Percentiles rank a stretch among this genome's conserved stretches.
Conservation (phyloP, 2,329 filamentous ascomycete genomes). For the Lasiodiplodia theobromae region DNA sequence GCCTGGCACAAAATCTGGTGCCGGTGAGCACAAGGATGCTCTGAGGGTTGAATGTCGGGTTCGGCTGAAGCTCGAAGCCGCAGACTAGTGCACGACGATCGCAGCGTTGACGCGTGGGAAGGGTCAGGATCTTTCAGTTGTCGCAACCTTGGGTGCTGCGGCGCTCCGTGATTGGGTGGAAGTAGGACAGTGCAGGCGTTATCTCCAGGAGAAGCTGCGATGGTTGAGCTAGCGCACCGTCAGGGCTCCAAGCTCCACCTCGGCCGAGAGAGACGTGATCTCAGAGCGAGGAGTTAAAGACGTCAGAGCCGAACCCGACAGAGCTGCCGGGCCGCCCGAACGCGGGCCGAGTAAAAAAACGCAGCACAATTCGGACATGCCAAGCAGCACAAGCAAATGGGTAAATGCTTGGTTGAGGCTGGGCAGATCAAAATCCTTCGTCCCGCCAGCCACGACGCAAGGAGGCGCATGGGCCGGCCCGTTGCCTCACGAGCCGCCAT, state of each 20-base stretch:
- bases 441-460: constrained; percentile 3
- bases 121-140: background rate
- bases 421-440: background rate
- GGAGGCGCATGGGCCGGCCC: constrained; percentile 21
- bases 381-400: constrained; percentile 3
- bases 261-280: constrained; percentile 7
- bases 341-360: background rate
- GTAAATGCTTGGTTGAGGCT: background rate
- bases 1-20: background rate
- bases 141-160: background rate
- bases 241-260: constrained; percentile 12
- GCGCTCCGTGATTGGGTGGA: background rate
- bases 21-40: background rate
- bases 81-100: background rate
- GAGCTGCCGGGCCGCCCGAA: background rate
- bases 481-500: constrained; percentile 3
- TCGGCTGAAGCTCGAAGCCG: constrained; percentile 10
- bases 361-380: background rate
- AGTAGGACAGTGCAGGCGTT: background rate
- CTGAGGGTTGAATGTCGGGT: background rate
- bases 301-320: background rate
- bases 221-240: constrained; percentile 5
- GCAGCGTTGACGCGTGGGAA: background rate
- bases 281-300: background rate
- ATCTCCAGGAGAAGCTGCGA: constrained; percentile 16